Base-by-base conservation (phyloP, 2,329 filamentous ascomycete genomes). In the Colletotrichum lini region DNA sequence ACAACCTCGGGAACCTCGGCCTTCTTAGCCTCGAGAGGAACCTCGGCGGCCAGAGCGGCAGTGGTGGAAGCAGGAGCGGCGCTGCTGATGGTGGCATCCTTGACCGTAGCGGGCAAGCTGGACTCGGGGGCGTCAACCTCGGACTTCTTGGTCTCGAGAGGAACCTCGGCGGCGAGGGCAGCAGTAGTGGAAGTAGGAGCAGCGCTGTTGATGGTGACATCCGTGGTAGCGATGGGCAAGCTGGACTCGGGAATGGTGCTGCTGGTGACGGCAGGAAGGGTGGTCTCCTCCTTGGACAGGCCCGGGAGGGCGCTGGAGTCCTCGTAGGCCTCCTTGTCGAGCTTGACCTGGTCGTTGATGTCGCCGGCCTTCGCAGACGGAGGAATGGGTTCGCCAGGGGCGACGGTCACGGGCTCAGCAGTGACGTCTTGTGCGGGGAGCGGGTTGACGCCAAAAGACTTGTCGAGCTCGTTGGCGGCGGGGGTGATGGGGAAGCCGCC, bases 301-400 rank as follows among this genome's bases (percentile, higher is more conserved):
- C 87, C 88, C 61, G 87, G 86, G 52, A 91, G 81, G 68, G 91
- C 88, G 77, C 93, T 93, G 74, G 91, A 91, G 81, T 93, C 93
- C 80, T 97, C 92, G 82, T 98, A 98, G 1, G 94, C 96, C 75
- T 91, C 93, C 80, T 94, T 89, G 80, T 98, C 95, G 23, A 94
- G 88, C 77, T 91, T 90, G 78, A 98, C 88, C 61, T 94, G 92
- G 72, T 85, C 84, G 79, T 94, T 92, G 76, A 89, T 85, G 74
- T 92, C 92, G 80, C 93, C 93, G 62, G 87, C 82, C 58, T 90
- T 91, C 76, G 95, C 78, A 35, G 88, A 87, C 58, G 93, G 87
- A 50, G 95, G 95, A 12, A 98, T 88, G 80, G 91, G 90, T 84
- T 97, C 94, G 76, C 95, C 95, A 4, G 95, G 93, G 30, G 89